Evolutionary conservation across 2,329 filamentous ascomycete species (phyloP), one percentile per base, ranked within the genome.

Genomic region (Phoma herbarum): DNA sequence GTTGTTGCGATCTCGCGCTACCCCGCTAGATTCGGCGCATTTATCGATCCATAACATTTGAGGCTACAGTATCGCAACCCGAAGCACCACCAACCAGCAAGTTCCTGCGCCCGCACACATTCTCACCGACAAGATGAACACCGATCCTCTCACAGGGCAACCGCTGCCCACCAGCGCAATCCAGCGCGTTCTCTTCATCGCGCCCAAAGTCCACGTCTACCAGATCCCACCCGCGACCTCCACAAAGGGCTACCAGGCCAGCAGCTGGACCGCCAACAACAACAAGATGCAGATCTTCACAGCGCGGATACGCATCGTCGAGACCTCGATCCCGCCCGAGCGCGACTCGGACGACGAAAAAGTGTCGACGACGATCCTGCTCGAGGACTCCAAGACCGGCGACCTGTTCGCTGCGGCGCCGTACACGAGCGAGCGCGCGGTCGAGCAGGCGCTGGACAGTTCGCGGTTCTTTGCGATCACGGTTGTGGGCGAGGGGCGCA

Each of bases 381-480:
- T 97, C 45, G 92, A 96, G 74, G 92, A 96, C 75, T 80, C 88
- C 4, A 82, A 82, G 23, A 87, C 82, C 0, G 91, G 90, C 26
- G 85, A 91, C 69, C 83, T 96, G 22, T 96, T 96, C 76, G 92
- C 92, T 44, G 92, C 91, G 1, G 90, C 90, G 1, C 92, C 93
- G 0, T 96, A 96, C 78, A 88, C 86, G 0, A 79, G 82, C 23
- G 75, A 71, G 2, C 82, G 82, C 18, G 85, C 85, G 7, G 90
- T 97, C 45, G 91, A 95, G 78, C 85, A 91, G 65, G 90, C 91
- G 20, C 81, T 90, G 22, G 92, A 96, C 75, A 91, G 88, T 72
- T 88, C 86, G 60, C 86, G 92, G 31, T 96, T 96, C 83, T 96
- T 96, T 73, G 92, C 92, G 6, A 75, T 96, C 33, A 84, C 90